Evolutionary conservation across 192 early-diverging fungal genomes (phyloP).

Genomic region (Fimicolochytrium jonesii): DNA sequence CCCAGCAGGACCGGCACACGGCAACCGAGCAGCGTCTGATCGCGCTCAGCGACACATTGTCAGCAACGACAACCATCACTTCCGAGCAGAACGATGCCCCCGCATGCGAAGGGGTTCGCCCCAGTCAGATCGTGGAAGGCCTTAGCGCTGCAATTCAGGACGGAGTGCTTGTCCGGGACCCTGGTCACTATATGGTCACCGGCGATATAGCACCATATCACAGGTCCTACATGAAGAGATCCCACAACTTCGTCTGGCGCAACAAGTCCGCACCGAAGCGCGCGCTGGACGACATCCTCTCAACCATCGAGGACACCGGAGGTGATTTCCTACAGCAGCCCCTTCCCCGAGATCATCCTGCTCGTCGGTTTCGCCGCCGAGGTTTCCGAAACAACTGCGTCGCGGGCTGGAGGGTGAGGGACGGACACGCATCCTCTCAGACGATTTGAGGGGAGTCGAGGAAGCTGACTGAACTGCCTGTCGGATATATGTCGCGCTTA

Average conservation of each 20-base stretch:
- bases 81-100: background rate
- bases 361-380: background rate
- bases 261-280: background rate
- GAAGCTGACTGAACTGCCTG: no score
- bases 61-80: no score
- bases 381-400: background rate
- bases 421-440: background rate
- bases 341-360: background rate
- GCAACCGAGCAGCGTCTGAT: no score
- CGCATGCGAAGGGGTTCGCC: background rate
- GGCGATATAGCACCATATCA: conserved; percentile 1
- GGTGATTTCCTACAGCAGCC: background rate
- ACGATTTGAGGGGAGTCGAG: no score
- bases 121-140: background rate
- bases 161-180: background rate
- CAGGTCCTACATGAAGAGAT: background rate
- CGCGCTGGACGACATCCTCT: conserved; percentile 1
- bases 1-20: no score
- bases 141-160: background rate
- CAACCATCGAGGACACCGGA: background rate
- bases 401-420: background rate
- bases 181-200: conserved; percentile 3
- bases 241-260: background rate
- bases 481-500: no score
- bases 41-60: no score